Evolutionary conservation across 805 yeast genomes (phyloP).

Genomic region (Saccharomycopsis amapae): DNA sequence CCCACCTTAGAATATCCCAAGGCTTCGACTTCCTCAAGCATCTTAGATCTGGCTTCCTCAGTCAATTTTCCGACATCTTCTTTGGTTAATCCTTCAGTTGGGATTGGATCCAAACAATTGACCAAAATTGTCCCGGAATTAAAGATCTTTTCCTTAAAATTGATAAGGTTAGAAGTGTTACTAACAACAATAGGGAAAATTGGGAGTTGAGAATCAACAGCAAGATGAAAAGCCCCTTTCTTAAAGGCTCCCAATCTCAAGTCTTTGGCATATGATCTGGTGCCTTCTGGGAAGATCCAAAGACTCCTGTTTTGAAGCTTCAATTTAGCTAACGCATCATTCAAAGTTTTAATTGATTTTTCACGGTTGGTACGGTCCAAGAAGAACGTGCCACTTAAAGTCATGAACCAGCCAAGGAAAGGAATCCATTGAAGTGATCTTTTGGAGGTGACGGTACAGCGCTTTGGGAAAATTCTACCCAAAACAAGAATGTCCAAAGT

Average conservation of each 20-base stretch:
- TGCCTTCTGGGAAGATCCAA: conserved; percentile 96
- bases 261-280: conserved; percentile 69
- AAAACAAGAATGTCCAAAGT: conserved; percentile 76
- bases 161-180: conserved; percentile 72
- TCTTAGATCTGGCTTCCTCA: conserved; percentile 46
- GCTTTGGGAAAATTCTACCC: conserved; percentile 79
- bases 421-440: conserved; percentile 78
- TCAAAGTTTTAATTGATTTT: conserved; percentile 69
- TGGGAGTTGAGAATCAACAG: conserved; percentile 87
- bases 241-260: conserved; percentile 81
- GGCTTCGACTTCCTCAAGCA: conserved; percentile 38
- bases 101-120: conserved; percentile 74
- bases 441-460: conserved; percentile 90
- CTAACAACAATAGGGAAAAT: conserved; percentile 82
- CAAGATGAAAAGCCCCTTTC: conserved; percentile 97
- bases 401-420: conserved; percentile 95
- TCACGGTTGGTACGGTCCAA: conserved; percentile 74
- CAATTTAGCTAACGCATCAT: conserved; percentile 56
- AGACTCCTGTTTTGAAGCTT: conserved; percentile 62
- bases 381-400: conserved; percentile 83
- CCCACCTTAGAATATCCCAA: conserved; percentile 32
- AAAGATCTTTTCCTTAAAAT: conserved; percentile 54
- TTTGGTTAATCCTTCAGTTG: conserved; percentile 60
- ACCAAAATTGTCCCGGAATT: conserved; percentile 69
- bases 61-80: conserved; percentile 64